Conservation (phyloP, 768 basidiomycete genomes). For the Crepidotus variabilis region DNA sequence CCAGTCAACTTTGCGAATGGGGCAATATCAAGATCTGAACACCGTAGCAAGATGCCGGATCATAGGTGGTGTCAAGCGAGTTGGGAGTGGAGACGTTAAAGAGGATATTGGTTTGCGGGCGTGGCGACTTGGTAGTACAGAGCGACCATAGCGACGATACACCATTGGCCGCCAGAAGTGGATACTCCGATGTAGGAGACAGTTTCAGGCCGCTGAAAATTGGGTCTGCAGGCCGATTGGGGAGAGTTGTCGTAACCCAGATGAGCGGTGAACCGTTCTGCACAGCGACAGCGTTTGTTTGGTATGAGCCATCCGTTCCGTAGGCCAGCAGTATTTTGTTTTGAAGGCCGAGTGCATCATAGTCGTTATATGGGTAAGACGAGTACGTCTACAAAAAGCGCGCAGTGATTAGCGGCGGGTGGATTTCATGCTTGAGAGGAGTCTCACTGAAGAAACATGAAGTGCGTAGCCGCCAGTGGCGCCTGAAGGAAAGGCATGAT, state of each 20-base stretch:
- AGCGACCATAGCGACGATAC: conserved; percentile 33
- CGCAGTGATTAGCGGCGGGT: neutral
- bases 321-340: conserved; percentile 36
- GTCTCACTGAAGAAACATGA: conserved; percentile 41
- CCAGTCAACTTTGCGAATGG: neutral
- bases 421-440: neutral
- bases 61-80: conserved; percentile 17
- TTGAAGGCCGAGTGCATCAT: conserved; percentile 35
- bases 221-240: conserved; percentile 25
- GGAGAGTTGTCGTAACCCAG: conserved; percentile 33
- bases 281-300: conserved; percentile 35
- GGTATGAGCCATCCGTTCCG: conserved; percentile 27
- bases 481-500: conserved; percentile 17
- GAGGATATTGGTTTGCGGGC: conserved; percentile 31
- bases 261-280: conserved; percentile 27
- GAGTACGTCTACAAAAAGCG: conserved; percentile 34
- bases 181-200: conserved; percentile 14
- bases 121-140: conserved; percentile 26
- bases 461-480: conserved; percentile 33
- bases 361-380: conserved; percentile 49
- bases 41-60: conserved; percentile 25
- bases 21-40: conserved; percentile 27
- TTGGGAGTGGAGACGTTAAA: conserved; percentile 28
- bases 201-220: conserved; percentile 30
- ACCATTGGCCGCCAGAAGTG: conserved; percentile 30